Evolutionary conservation across 23 red algal species (phyloP).

Genomic region (Gracilaria gracilis): DNA sequence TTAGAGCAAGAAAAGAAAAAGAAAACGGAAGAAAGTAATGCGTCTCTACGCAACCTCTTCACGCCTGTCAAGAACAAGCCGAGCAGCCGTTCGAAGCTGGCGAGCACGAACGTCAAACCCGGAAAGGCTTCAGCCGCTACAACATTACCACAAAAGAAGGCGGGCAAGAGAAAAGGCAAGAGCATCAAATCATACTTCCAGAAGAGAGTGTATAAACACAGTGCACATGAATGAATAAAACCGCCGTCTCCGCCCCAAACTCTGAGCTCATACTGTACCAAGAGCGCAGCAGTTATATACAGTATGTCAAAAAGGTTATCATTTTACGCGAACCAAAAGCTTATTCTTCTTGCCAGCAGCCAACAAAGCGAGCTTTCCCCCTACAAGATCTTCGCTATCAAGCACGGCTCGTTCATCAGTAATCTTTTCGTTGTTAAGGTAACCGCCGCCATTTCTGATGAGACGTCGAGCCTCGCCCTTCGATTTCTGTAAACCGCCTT

Average conservation of each 20-base stretch:
- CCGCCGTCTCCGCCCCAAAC: neutral
- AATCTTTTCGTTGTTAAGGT: conserved; percentile 91
- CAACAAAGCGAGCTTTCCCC: conserved; percentile 81
- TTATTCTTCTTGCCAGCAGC: conserved; percentile 97
- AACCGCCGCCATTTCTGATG: conserved; percentile 87
- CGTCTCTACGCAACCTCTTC: conserved; percentile 11
- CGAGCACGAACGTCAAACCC: neutral
- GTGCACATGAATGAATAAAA: neutral
- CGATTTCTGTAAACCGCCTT: conserved; percentile 81
- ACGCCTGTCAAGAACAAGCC: conserved; percentile 13
- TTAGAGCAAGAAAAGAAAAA: conserved; percentile 17
- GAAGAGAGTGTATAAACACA: conserved; percentile 6
- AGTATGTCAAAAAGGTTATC: neutral
- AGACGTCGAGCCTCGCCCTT: conserved; percentile 90
- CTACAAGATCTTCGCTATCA: conserved; percentile 73
- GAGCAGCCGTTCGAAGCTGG: neutral
- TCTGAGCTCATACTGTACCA: neutral
- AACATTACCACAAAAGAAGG: neutral
- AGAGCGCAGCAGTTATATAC: neutral
- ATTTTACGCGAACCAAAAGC: conserved; percentile 66
- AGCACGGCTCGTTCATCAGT: conserved; percentile 60
- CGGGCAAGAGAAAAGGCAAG: conserved; percentile 10
- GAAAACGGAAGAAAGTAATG: conserved; percentile 10
- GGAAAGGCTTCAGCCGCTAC: neutral
- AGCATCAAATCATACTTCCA: conserved; percentile 40